phyloP scores from a whole-genome alignment of 2,329 filamentous ascomycete species.

The Neophaeococcomyces aloes region DNA sequence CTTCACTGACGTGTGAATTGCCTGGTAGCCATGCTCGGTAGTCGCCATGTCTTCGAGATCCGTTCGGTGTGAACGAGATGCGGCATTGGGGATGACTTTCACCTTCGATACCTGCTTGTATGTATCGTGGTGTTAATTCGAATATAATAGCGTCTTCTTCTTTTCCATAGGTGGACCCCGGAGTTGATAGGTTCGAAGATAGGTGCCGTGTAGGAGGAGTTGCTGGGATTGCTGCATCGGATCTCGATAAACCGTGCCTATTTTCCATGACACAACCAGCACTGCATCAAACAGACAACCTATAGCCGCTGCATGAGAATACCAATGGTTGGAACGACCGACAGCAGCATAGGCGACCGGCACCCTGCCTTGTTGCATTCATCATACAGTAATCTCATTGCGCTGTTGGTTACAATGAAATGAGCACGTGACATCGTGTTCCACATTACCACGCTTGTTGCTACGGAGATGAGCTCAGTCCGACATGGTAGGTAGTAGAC shows the following conservation, averaged over 20 bases:
- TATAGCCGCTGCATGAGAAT: too few relatives aligned
- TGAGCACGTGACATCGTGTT: conserved; percentile 4
- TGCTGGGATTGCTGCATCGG: conserved; percentile 37
- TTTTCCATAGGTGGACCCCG: conserved; percentile 47
- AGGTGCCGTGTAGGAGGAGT: conserved; percentile 50
- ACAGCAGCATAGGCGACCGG: neutral
- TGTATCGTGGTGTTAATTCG: conserved; percentile 67
- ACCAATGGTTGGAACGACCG: too few relatives aligned
- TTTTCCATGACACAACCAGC: neutral
- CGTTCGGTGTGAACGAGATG: conserved; percentile 62
- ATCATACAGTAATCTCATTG: neutral
- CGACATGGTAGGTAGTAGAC: neutral
- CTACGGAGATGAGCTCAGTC: neutral
- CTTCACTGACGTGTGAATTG: conserved; percentile 38
- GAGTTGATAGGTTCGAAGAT: conserved; percentile 48
- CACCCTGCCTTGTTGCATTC: neutral
- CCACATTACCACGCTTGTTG: neutral
- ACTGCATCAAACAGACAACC: too few relatives aligned
- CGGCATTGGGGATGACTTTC: conserved; percentile 64
- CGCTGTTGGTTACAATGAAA: neutral
- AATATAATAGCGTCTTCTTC: conserved; percentile 81
- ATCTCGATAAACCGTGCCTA: neutral
- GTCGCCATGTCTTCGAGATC: conserved; percentile 68
- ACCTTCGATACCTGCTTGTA: conserved; percentile 78
- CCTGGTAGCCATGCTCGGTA: conserved; percentile 59